Conservation (phyloP, 805 yeast species). For the Limtongia smithiae region DNA sequence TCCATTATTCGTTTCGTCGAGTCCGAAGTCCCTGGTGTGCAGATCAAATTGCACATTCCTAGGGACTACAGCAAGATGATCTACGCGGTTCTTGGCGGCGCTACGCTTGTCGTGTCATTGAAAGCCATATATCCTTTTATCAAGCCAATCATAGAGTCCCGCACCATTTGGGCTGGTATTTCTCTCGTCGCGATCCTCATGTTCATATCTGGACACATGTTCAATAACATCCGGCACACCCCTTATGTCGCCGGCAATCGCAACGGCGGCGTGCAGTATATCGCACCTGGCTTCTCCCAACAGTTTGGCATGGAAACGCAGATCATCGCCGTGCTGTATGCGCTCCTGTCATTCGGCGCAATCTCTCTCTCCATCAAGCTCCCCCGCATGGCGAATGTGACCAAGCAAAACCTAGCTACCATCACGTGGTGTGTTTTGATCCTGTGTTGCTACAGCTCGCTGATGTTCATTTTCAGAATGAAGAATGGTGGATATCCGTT, state of each 20-base stretch:
- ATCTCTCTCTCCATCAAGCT: slow-evolving; percentile 57
- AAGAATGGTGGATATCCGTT: slow-evolving; percentile 80
- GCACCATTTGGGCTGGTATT: slow-evolving; percentile 59
- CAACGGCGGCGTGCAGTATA: slow-evolving; percentile 48
- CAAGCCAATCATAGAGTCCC: slow-evolving; percentile 22
- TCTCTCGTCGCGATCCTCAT: slow-evolving; percentile 62
- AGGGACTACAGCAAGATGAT: slow-evolving; percentile 33
- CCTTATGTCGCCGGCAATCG: slow-evolving; percentile 48
- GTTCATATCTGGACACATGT: slow-evolving; percentile 90
- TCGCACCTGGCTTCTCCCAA: slow-evolving; percentile 62
- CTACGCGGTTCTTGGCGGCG: slow-evolving; percentile 15
- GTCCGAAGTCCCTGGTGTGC: slow-evolving; percentile 8
- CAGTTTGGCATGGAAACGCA: slow-evolving; percentile 92
- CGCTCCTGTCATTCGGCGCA: slow-evolving; percentile 56
- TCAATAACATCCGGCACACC: slow-evolving; percentile 73
- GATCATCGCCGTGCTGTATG: slow-evolving; percentile 62
- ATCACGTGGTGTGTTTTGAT: slow-evolving; percentile 45
- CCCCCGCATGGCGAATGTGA: slow-evolving; percentile 47
- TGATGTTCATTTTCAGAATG: slow-evolving; percentile 61
- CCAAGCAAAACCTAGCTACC: slow-evolving; percentile 50
- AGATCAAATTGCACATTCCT: slow-evolving; percentile 36
- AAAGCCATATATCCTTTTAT: slow-evolving; percentile 20
- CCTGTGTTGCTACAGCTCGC: slow-evolving; percentile 57
- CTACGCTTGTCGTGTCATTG: background rate
- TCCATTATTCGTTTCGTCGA: slow-evolving; percentile 18